These are phyloP conservation scores for Alternaria rosae DNA, from an alignment of 2,329 filamentous ascomycete species.

Conservation along the genomic window DNA sequence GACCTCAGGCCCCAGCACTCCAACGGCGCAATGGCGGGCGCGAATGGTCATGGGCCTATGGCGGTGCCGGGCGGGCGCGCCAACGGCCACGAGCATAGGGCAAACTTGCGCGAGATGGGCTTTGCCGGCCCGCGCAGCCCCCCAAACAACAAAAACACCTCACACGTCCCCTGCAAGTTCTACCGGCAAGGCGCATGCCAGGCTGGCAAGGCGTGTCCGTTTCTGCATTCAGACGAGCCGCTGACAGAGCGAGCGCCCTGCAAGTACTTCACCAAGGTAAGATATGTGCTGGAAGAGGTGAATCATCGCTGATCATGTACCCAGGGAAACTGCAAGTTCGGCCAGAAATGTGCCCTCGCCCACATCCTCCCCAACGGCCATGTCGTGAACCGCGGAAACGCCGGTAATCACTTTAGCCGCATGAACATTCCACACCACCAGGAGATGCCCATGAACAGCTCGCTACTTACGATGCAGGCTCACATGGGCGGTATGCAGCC, in stretches of 20 bases:
- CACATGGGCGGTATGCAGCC: constrained; percentile 52
- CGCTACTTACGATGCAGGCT: constrained; percentile 68
- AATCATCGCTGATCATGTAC: neutral
- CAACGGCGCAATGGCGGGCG: constrained; percentile 44
- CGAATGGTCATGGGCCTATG: constrained; percentile 47
- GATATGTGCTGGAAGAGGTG: neutral
- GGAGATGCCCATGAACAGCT: constrained; percentile 77
- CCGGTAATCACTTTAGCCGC: constrained; percentile 68
- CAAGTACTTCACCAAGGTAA: constrained; percentile 98
- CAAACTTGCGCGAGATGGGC: constrained; percentile 48
- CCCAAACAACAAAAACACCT: constrained; percentile 71
- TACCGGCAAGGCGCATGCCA: constrained; percentile 96
- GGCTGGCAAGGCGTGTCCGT: constrained; percentile 94
- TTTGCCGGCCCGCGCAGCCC: constrained; percentile 55
- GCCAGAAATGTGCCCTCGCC: constrained; percentile 94
- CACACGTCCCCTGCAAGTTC: constrained; percentile 99
- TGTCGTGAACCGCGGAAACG: constrained; percentile 76
- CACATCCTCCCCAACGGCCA: constrained; percentile 94
- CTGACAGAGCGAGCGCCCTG: constrained; percentile 85
- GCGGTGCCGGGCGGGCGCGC: constrained; percentile 47
- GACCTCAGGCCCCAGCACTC: constrained; percentile 40
- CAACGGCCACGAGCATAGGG: constrained; percentile 39
- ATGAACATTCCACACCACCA: constrained; percentile 71
- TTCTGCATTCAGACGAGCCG: constrained; percentile 89
- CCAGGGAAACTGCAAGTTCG: constrained; percentile 98